phyloP scores from a whole-genome alignment of 257 asterid species.

The Gentiana macrophylla region DNA sequence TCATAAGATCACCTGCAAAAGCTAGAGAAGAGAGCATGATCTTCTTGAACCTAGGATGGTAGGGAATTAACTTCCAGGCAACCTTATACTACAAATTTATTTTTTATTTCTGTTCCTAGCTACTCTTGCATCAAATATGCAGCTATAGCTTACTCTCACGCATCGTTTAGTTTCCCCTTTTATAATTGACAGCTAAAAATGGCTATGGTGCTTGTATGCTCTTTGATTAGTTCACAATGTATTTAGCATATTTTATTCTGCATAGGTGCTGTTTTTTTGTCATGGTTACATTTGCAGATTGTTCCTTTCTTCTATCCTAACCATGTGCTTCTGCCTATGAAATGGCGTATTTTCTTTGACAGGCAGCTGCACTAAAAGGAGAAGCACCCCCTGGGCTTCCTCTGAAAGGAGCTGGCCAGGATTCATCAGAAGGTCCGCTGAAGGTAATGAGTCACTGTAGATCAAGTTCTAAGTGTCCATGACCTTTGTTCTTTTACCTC shows the following conservation, averaged over 20 bases:
- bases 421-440: slow-evolving; percentile 81
- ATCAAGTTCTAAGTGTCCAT: slow-evolving; percentile 8
- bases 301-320: slow-evolving; percentile 6
- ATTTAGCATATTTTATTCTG: not conserved
- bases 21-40: too few relatives aligned
- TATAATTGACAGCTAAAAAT: not conserved
- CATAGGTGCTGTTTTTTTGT: not conserved
- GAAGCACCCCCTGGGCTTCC: slow-evolving; percentile 99
- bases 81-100: too few relatives aligned
- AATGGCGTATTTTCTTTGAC: slow-evolving; percentile 1
- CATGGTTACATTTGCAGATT: not conserved
- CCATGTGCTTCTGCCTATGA: not conserved
- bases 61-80: too few relatives aligned
- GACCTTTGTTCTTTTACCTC: slow-evolving; percentile 5
- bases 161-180: too few relatives aligned
- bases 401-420: slow-evolving; percentile 99
- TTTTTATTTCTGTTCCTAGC: too few relatives aligned
- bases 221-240: not conserved
- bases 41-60: too few relatives aligned
- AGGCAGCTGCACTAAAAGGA: slow-evolving; percentile 99
- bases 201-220: not conserved
- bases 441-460: slow-evolving; percentile 38
- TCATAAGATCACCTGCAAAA: too few relatives aligned
- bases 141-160: too few relatives aligned
- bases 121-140: too few relatives aligned